These are phyloP conservation scores for Trichocomaceae sp. DNA, from an alignment of 2,329 filamentous ascomycete genomes.

Conservation along the genomic window DNA sequence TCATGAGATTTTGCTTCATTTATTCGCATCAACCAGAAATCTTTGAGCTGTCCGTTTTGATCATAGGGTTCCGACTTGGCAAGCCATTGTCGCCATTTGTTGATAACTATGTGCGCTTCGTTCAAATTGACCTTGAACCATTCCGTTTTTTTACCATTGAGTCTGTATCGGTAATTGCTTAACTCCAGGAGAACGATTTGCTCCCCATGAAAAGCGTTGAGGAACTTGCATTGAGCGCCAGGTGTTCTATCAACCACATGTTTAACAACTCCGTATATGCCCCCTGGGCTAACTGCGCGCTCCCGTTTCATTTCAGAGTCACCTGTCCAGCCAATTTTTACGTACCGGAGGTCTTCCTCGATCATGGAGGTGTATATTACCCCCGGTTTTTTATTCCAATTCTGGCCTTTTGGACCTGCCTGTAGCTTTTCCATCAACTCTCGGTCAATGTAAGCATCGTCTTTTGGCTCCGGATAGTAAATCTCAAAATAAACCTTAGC, in stretches of 20 bases:
- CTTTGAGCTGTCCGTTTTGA: neutral
- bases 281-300: neutral
- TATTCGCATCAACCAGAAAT: neutral
- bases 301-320: neutral
- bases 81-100: slow-evolving; percentile 6
- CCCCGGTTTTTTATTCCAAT: neutral
- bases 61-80: neutral
- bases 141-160: neutral
- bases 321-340: slow-evolving; percentile 2
- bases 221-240: neutral
- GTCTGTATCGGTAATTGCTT: neutral
- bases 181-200: slow-evolving; percentile 1
- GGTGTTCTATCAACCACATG: neutral
- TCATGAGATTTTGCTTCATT: neutral
- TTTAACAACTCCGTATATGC: neutral
- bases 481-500: neutral
- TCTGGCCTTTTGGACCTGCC: neutral
- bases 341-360: neutral
- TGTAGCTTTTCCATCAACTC: neutral
- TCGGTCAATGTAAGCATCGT: neutral
- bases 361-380: neutral
- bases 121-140: neutral
- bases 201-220: neutral
- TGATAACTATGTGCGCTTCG: neutral
- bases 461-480: neutral